Evolutionary conservation across 805 yeast species (phyloP), one percentile per base, ranked within the genome.

Genomic region (Lipomyces starkeyi): DNA sequence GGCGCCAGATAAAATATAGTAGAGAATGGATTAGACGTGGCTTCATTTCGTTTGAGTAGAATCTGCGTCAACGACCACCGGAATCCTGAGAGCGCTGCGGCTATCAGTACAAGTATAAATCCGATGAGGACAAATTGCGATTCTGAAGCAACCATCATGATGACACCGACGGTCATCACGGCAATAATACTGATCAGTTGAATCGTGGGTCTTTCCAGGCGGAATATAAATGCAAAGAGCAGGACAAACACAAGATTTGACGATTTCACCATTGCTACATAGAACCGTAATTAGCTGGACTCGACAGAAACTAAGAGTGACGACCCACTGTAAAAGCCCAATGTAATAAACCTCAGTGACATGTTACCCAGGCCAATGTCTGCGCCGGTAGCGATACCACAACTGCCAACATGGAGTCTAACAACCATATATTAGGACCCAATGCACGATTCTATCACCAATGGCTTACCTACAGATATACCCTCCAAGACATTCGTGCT

Each of bases 51-150:
- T 72, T 85, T 89, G 61, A 95, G 80, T 47, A 94, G 83, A 27
- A 95, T 78, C 76, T 95, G 98, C 0, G 98, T 93, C 69, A 93
- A 85, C 0, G 97, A 94, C 99, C 99, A 95, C 71, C 99, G 85
- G 62, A 95, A 80, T 0, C 99, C 99, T 17, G 95, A 88, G 80
- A 92, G 84, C 76, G 90, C 84, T 1, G 97, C 87, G 3, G 97
- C 93, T 1, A 85, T 80, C 35, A 95, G 79, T 0, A 94, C 98
- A 34, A 93, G 80, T 1, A 87, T 63, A 27, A 92, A 87, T 1
- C 99, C 98, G 1, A 88, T 58, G 35, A 69, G 25, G n/a, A 69
- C 72, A 34, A 70, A 69, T 53, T 71, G 60, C 3, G 76, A 59
- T 63, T 72, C 76, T 5, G 74, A 71, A 0, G 80, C 80, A 4